Percentiles rank a stretch among this genome's conserved stretches.
These are phyloP conservation scores for Chrysosphaeria jannelii DNA, from an alignment of 2,329 filamentous ascomycete species.

Conservation along the genomic window DNA sequence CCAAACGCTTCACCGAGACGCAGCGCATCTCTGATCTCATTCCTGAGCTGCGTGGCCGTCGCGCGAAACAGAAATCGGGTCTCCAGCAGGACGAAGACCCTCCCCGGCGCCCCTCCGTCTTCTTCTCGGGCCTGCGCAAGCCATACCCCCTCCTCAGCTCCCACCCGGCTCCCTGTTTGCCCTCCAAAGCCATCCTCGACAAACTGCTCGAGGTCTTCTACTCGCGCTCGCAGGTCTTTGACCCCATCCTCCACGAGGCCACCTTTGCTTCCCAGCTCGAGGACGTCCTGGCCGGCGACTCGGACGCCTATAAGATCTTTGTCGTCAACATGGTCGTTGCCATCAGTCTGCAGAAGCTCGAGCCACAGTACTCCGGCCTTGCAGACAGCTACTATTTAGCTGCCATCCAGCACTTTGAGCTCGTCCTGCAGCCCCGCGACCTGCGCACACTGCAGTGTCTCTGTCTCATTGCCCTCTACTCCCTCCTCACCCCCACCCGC, in stretches of 20 bases:
- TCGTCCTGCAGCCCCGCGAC: slow-evolving; percentile 64
- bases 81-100: slow-evolving; percentile 30
- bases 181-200: slow-evolving; percentile 42
- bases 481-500: slow-evolving; percentile 65
- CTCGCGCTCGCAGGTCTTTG: slow-evolving; percentile 69
- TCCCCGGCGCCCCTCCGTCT: slow-evolving; percentile 18
- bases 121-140: slow-evolving; percentile 36
- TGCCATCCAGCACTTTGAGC: slow-evolving; percentile 59
- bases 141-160: slow-evolving; percentile 77
- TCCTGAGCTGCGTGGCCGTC: slow-evolving; percentile 35
- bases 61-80: slow-evolving; percentile 21
- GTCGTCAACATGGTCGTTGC: slow-evolving; percentile 75
- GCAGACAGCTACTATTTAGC: slow-evolving; percentile 88
- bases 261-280: slow-evolving; percentile 48
- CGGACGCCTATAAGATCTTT: slow-evolving; percentile 63
- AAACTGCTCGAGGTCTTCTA: slow-evolving; percentile 62
- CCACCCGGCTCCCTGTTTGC: slow-evolving; percentile 46
- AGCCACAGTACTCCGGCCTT: slow-evolving; percentile 65
- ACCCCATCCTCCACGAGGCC: slow-evolving; percentile 63
- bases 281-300: slow-evolving; percentile 47
- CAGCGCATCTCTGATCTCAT: slow-evolving; percentile 82
- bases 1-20: slow-evolving; percentile 73
- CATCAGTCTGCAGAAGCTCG: slow-evolving; percentile 79
- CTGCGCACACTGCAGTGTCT: slow-evolving; percentile 77
- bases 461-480: slow-evolving; percentile 67